Base-by-base conservation (phyloP, 2,329 filamentous ascomycete species). In the Paraphaeosphaeria minitans region DNA sequence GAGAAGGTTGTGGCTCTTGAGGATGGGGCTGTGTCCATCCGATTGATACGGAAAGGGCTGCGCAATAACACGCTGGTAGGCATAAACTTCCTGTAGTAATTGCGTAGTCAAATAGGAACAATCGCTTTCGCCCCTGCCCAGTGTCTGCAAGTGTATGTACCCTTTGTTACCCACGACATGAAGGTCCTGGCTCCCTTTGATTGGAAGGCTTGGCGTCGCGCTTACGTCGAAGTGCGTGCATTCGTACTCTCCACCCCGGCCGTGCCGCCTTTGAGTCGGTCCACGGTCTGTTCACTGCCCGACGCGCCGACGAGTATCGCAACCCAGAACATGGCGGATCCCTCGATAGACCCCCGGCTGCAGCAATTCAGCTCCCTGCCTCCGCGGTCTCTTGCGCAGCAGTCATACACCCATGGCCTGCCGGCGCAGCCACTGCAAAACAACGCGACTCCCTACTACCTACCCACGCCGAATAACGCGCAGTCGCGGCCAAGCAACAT, bases 371-470 rank as follows among this genome's bases (percentile, higher is more conserved):
- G 68, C 13, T 67, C 60, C 55, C 65, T 66, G 56, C 67, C 64
- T 27, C 70, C 69, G 56, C 65, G 63, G 48, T 59, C 65, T 8
- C 54, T 64, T n/a, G 39, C 61, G 37, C 72, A 27, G 14, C 48
- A 67, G 57, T 47, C 67, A 39, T 74, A 74, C 61, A 62, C 70
- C 27, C 48, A 70, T 27, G 66, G 64, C 41, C 61, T 27, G 24
- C 24, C 60, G 27, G 46, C 52, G 27, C 56, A 37, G 41, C 57
- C 56, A 33, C 48, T 67, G 19, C 68, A 67, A 60, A 69, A 64
- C 46, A 65, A 52, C 47, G 62, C 63, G 39, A 68, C 69, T 46
- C 73, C 72, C 21, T 75, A 75, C 65, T 76, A 75, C 58, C 69
- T 75, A 8, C 69, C 71, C 42, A 59, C 69, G 12, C 64, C 67